Percentiles rank a stretch among this genome's conserved stretches.
Conservation (phyloP, 805 yeast species). For the Blastobotrys robertii region DNA sequence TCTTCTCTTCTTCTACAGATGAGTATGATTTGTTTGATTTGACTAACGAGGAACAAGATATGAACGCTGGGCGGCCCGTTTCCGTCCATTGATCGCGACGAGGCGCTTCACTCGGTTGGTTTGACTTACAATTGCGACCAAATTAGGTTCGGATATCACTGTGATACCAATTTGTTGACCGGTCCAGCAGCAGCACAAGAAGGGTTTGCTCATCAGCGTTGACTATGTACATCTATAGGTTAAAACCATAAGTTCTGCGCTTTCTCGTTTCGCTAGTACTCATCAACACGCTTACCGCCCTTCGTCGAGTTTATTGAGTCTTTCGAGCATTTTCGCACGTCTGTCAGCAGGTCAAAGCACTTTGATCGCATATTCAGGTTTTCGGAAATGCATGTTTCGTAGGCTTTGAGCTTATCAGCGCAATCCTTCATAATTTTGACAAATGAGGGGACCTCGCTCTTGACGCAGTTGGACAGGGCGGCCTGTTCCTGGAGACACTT, state of each 20-base stretch:
- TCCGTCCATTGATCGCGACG: no score
- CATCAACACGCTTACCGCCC: neutral
- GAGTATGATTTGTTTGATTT: neutral
- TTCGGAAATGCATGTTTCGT: constrained; percentile 53
- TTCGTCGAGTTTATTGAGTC: constrained; percentile 23
- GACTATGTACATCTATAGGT: no score
- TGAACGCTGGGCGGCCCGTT: no score
- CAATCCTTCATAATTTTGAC: constrained; percentile 58
- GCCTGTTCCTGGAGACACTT: constrained; percentile 47
- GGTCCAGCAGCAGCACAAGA: no score
- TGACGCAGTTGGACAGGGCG: constrained; percentile 53
- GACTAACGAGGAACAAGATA: no score
- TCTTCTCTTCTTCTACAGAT: neutral
- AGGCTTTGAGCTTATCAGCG: constrained; percentile 44
- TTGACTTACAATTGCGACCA: no score
- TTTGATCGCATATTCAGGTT: constrained; percentile 37
- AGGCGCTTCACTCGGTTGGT: no score
- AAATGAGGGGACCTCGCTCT: constrained; percentile 56
- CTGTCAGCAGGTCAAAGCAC: constrained; percentile 45
- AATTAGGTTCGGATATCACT: no score
- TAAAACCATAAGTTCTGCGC: no score
- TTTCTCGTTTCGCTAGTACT: no score
- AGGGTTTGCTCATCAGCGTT: no score
- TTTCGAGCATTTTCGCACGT: constrained; percentile 58
- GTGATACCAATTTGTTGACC: no score